phyloP scores from a whole-genome alignment of 192 early-diverging fungal species.

The Radiomyces spectabilis region DNA sequence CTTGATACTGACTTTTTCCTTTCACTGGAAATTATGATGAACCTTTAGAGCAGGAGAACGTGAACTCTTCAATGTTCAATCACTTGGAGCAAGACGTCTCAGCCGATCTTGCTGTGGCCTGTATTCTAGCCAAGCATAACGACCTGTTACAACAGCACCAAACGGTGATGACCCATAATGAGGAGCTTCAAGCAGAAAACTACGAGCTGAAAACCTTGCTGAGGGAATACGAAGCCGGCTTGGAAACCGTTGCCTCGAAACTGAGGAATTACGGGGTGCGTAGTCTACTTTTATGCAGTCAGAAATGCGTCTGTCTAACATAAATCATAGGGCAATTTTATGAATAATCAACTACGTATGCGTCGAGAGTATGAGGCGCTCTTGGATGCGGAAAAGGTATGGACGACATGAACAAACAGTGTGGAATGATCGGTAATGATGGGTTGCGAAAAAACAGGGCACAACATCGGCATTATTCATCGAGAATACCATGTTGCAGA shows the following conservation, averaged over 20 bases:
- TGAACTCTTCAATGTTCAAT: no score
- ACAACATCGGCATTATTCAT: slow-evolving; percentile 17
- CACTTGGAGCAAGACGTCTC: not conserved
- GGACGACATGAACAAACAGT: not conserved
- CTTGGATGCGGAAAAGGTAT: slow-evolving; percentile 26
- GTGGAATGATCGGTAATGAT: no score
- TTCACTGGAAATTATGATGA: no score
- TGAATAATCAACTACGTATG: slow-evolving; percentile 12
- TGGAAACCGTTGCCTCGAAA: slow-evolving; percentile 16
- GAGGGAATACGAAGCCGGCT: slow-evolving; percentile 17
- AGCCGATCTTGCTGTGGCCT: slow-evolving; percentile 7
- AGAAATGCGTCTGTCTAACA: no score
- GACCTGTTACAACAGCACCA: slow-evolving; percentile 4
- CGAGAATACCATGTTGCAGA: slow-evolving; percentile 20
- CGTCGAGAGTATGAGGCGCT: slow-evolving; percentile 28
- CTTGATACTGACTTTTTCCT: not conserved
- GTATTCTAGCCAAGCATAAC: not conserved
- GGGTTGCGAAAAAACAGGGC: no score
- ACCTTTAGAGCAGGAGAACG: no score
- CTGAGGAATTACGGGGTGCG: slow-evolving; percentile 11
- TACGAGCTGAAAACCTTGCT: slow-evolving; percentile 9
- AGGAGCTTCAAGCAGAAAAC: slow-evolving; percentile 13
- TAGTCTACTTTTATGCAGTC: no score
- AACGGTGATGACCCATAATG: not conserved
- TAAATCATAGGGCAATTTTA: no score